Percentiles rank a stretch among this genome's conserved stretches.
Conservation (phyloP, 1,284 basidiomycete species). For the Fomes fomentarius region DNA sequence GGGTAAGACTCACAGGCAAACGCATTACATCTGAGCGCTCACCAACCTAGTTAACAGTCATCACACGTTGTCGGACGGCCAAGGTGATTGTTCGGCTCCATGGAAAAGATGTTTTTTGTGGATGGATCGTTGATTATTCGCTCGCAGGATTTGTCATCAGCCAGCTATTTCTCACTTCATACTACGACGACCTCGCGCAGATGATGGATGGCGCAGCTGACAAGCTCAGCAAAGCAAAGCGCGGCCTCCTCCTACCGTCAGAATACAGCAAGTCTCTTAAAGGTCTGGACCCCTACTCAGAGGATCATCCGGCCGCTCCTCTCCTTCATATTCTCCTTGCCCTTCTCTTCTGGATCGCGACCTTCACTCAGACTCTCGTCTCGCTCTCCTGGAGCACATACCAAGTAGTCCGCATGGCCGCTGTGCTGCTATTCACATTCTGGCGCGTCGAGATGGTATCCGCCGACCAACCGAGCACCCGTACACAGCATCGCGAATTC, state of each 20-base stretch:
- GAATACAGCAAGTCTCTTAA: slow-evolving; percentile 25
- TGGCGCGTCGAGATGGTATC: slow-evolving; percentile 35
- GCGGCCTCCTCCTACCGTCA: slow-evolving; percentile 28
- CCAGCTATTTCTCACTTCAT: slow-evolving; percentile 35
- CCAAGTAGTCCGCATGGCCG: slow-evolving; percentile 24
- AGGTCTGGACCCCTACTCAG: slow-evolving; percentile 25
- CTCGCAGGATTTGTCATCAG: slow-evolving; percentile 32
- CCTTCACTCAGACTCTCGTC: slow-evolving; percentile 15
- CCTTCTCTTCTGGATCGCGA: slow-evolving; percentile 28
- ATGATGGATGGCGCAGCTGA: slow-evolving; percentile 22
- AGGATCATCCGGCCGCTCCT: slow-evolving; percentile 16
- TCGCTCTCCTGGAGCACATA: slow-evolving; percentile 32
- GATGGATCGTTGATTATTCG: neutral
- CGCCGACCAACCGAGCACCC: slow-evolving; percentile 22
- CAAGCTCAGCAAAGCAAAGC: slow-evolving; percentile 22
- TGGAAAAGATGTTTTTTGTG: too few species aligned
- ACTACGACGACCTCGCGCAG: slow-evolving; percentile 27
- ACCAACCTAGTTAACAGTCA: too few species aligned
- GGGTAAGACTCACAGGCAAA: too few species aligned
- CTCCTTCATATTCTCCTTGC: slow-evolving; percentile 26
- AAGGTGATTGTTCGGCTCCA: slow-evolving; percentile 16
- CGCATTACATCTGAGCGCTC: too few species aligned
- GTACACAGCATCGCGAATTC: slow-evolving; percentile 28
- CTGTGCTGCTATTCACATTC: slow-evolving; percentile 29
- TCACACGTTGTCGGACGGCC: slow-evolving; percentile 32